Evolutionary conservation across 2,329 filamentous ascomycete species (phyloP).

Genomic region (Penicillium sp.): DNA sequence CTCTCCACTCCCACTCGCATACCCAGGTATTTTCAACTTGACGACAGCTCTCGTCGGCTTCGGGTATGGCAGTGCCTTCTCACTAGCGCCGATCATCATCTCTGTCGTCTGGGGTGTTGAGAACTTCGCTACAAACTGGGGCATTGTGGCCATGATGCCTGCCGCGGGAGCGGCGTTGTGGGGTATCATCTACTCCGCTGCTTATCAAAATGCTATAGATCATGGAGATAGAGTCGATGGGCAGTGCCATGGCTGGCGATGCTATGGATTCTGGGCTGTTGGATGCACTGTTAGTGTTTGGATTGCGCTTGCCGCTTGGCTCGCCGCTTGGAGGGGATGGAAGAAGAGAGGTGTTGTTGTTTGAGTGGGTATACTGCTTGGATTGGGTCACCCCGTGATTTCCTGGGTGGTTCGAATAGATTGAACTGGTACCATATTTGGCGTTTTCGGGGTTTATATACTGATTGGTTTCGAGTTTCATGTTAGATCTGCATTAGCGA

Average conservation of each 20-base stretch:
- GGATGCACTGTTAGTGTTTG: conserved; percentile 69
- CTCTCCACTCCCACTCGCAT: conserved; percentile 74
- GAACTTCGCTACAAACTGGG: conserved; percentile 98
- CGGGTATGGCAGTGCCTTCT: conserved; percentile 91
- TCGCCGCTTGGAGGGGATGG: conserved; percentile 88
- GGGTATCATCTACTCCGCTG: conserved; percentile 78
- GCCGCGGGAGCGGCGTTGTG: conserved; percentile 85
- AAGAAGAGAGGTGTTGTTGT: conserved; percentile 72
- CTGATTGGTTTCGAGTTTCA: no score
- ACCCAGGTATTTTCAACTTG: conserved; percentile 79
- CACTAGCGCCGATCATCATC: conserved; percentile 84
- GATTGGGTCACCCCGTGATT: no score
- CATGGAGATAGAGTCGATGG: conserved; percentile 45
- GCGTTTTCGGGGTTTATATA: no score
- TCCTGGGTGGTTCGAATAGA: no score
- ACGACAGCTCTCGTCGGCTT: conserved; percentile 83
- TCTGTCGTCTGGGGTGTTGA: conserved; percentile 98
- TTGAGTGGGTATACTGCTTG: conserved; percentile 25
- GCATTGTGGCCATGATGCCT: conserved; percentile 88
- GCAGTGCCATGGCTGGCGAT: conserved; percentile 78
- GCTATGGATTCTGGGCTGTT: conserved; percentile 92
- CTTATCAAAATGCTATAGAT: conserved; percentile 44
- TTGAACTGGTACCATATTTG: not conserved
- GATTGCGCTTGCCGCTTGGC: conserved; percentile 70
- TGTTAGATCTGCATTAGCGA: no score